Evolutionary conservation across 441 rosid species (phyloP).

Genomic region (Sinapis alba): DNA sequence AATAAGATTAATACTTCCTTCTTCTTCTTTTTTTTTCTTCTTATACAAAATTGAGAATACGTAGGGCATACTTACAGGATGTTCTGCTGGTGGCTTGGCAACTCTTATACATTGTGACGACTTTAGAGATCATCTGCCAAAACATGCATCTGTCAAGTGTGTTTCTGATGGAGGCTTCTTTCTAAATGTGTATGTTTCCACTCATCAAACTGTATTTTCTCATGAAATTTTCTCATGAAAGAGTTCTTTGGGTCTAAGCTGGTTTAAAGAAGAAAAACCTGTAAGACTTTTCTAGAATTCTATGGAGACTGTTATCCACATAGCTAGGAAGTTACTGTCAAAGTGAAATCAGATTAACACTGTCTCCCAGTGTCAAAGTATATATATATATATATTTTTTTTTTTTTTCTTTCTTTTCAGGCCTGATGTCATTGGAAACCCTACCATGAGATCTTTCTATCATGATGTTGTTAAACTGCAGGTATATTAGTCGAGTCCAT

Average conservation of each 20-base stretch:
- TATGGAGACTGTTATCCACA: neutral
- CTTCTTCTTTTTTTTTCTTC: neutral
- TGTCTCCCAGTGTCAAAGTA: constrained; percentile 14
- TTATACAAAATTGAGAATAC: constrained; percentile 19
- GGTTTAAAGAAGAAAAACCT: constrained; percentile 2
- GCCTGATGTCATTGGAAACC: constrained; percentile 70
- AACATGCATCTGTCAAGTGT: constrained; percentile 75
- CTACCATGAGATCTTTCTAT: constrained; percentile 78
- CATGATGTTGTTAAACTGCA: constrained; percentile 69
- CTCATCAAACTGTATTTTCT: neutral
- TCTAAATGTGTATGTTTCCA: constrained; percentile 74
- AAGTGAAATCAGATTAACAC: constrained; percentile 3
- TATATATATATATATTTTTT: no score
- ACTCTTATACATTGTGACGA: constrained; percentile 85
- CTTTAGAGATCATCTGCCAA: constrained; percentile 68
- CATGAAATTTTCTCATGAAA: no score
- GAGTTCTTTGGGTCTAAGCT: constrained; percentile 2
- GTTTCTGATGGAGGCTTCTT: constrained; percentile 94
- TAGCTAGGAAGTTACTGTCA: constrained; percentile 1
- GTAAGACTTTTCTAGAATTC: neutral
- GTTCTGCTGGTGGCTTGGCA: constrained; percentile 98
- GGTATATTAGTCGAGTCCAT: constrained; percentile 45
- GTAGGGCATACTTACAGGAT: constrained; percentile 92
- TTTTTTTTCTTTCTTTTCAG: constrained; percentile 58
- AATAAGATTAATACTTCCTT: neutral